Evolutionary conservation across 78 protist species (phyloP).

Genomic region (Anaeramoeba flamelloides): DNA sequence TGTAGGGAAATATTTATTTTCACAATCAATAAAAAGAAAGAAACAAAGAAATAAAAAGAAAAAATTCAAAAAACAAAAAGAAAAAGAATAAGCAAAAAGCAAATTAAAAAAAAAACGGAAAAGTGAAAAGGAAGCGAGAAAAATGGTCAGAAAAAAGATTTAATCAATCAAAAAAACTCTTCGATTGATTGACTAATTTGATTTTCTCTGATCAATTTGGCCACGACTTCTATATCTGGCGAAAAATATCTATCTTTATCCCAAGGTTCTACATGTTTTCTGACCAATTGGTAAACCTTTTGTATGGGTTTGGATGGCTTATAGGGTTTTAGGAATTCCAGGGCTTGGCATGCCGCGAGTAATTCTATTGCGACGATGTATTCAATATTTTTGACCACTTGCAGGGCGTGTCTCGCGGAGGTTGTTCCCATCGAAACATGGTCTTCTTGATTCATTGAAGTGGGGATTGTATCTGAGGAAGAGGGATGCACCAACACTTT

Average conservation of each 20-base stretch:
- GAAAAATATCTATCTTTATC: constrained; percentile 27
- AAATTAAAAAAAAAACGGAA: too few relatives aligned
- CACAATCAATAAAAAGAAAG: too few relatives aligned
- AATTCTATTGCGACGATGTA: constrained; percentile 61
- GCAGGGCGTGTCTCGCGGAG: constrained; percentile 47
- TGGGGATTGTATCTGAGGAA: constrained; percentile 53
- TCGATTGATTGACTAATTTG: too few relatives aligned
- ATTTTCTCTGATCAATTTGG: too few relatives aligned
- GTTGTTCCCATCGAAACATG: constrained; percentile 71
- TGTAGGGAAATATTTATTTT: too few relatives aligned
- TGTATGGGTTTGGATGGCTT: constrained; percentile 35
- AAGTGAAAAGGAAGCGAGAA: too few relatives aligned
- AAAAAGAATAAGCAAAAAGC: too few relatives aligned
- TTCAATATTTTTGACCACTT: constrained; percentile 47
- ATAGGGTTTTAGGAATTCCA: constrained; percentile 37
- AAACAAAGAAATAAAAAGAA: too few relatives aligned
- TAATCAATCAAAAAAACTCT: too few relatives aligned
- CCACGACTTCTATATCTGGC: too few relatives aligned
- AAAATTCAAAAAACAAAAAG: too few relatives aligned
- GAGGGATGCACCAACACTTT: constrained; percentile 56
- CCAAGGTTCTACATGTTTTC: constrained; percentile 32
- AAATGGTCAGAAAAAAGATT: too few relatives aligned
- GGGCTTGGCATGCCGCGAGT: constrained; percentile 57
- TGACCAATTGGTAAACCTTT: constrained; percentile 40
- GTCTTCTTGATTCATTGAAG: constrained; percentile 72